Evolutionary conservation across 225 moss, liverwort and hornwort species (phyloP).

Genomic region (Climacium dendroides): DNA sequence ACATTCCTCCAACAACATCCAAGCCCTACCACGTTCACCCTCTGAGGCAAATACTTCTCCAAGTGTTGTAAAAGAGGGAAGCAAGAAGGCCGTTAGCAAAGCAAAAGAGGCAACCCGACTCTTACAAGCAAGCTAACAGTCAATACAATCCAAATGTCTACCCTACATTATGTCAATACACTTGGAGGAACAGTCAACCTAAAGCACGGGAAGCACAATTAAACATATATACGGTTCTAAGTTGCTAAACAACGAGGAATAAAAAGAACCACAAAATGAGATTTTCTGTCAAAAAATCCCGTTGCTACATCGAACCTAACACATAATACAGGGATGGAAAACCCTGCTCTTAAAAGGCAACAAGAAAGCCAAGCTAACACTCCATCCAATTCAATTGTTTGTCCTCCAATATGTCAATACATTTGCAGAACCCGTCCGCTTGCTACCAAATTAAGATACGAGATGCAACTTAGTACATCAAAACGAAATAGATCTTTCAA

Average conservation of each 20-base stretch:
- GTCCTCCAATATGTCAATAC: not conserved
- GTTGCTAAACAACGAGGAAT: not conserved
- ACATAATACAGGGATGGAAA: too few species aligned
- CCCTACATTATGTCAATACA: not conserved
- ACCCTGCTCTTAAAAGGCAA: not conserved
- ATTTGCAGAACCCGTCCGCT: not conserved
- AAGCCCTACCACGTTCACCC: not conserved
- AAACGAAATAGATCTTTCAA: not conserved
- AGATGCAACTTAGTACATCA: not conserved
- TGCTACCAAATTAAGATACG: not conserved
- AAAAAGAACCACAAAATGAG: not conserved
- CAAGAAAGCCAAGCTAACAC: not conserved
- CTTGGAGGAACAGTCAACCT: not conserved
- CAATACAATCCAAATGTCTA: not conserved
- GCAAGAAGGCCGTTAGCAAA: not conserved
- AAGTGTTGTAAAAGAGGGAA: not conserved
- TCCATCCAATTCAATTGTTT: not conserved
- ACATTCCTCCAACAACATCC: not conserved
- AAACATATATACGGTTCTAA: not conserved
- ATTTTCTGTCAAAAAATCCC: too few species aligned
- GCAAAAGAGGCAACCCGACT: not conserved
- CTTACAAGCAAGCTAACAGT: not conserved
- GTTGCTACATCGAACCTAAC: not conserved
- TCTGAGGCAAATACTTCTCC: not conserved
- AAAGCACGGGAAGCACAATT: not conserved